A percentile compares a stretch with the other conserved stretches of the same genome.
phyloP scores from a whole-genome alignment of 352 stramenopile genomes.

The Thraustochytrium sp. region DNA sequence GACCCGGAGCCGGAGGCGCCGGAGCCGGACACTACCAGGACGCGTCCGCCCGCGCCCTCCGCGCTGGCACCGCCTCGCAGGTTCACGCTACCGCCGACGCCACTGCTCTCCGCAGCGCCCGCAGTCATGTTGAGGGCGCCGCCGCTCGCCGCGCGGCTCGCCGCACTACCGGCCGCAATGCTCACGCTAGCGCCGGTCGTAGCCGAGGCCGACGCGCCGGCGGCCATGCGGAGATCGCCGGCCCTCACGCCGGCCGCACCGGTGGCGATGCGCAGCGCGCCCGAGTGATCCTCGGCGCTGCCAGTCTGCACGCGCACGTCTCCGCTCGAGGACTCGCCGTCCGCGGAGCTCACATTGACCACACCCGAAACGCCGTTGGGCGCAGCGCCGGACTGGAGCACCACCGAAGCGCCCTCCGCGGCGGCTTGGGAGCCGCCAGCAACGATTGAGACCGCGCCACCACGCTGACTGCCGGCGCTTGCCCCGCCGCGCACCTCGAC shows the following conservation, averaged over 20 bases:
- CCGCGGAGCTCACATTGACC: background rate
- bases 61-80: background rate
- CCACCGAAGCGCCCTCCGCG: background rate
- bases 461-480: background rate
- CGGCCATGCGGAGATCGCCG: background rate
- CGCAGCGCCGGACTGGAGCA: background rate
- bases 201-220: background rate
- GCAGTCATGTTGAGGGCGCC: background rate
- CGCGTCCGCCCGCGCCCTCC: background rate
- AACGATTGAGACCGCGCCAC: background rate
- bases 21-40: background rate
- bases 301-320: background rate
- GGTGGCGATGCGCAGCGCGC: background rate
- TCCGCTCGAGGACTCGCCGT: background rate
- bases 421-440: background rate
- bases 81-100: background rate
- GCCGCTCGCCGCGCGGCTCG: background rate
- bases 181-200: background rate
- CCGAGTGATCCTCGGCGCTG: background rate
- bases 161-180: background rate
- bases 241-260: background rate
- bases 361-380: background rate
- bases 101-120: background rate
- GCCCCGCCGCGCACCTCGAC: background rate
- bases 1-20: background rate